Evolutionary conservation across 225 moss, liverwort and hornwort species (phyloP).

Genomic region (Lunularia cruciata): DNA sequence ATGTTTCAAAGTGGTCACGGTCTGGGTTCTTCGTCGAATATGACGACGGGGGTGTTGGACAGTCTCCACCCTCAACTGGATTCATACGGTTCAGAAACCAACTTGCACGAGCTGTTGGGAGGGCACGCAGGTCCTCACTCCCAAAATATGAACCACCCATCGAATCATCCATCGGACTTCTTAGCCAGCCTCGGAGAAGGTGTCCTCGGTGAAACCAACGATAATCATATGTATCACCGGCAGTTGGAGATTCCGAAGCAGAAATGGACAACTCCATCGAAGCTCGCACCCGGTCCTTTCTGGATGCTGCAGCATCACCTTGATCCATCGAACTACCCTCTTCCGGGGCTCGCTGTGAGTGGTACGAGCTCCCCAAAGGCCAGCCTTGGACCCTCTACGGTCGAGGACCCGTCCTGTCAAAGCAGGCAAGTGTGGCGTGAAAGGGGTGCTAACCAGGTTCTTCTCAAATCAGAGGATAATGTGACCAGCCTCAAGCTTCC

Average conservation of each 20-base stretch:
- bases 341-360: conserved; percentile 36
- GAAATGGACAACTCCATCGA: conserved; percentile 30
- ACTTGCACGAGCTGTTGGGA: conserved; percentile 36
- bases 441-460: conserved; percentile 15
- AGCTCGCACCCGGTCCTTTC: conserved; percentile 31
- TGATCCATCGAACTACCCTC: conserved; percentile 22
- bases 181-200: conserved; percentile 20
- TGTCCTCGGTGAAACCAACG: conserved; percentile 20
- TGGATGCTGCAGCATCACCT: conserved; percentile 44
- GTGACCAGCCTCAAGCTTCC: conserved; percentile 20
- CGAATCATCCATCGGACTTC: conserved; percentile 28
- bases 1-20: conserved; percentile 32
- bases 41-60: conserved; percentile 15
- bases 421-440: conserved; percentile 35
- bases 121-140: conserved; percentile 11
- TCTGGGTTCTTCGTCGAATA: conserved; percentile 23
- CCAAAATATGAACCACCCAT: conserved; percentile 21
- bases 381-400: conserved; percentile 14
- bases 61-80: conserved; percentile 26
- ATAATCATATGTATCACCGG: conserved; percentile 15
- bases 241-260: conserved; percentile 29
- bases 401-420: conserved; percentile 21
- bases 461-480: conserved; percentile 34
- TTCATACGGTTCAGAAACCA: conserved; percentile 24
- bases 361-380: conserved; percentile 32